phyloP scores from a whole-genome alignment of 257 asterid genomes.

The Rauvolfia tetraphylla region DNA sequence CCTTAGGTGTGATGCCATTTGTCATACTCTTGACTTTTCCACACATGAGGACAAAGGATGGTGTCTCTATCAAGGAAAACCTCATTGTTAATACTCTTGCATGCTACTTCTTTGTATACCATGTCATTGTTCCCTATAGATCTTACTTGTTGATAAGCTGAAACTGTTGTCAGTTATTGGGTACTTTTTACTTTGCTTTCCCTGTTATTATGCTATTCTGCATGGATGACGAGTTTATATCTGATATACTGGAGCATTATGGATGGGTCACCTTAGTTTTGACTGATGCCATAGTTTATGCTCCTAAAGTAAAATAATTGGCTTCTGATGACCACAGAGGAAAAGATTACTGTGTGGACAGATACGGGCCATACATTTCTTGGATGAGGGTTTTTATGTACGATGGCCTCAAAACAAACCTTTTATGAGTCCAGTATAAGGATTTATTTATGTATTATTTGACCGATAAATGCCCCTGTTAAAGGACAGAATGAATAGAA shows the following conservation, averaged over 20 bases:
- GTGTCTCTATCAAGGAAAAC: not conserved
- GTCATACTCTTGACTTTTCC: not conserved
- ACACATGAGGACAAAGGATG: not conserved
- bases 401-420: not conserved
- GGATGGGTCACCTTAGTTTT: constrained; percentile 61
- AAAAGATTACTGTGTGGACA: constrained; percentile 88
- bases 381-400: constrained; percentile 11
- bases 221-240: constrained; percentile 3
- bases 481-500: not conserved
- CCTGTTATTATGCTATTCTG: not conserved
- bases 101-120: not conserved
- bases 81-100: not conserved
- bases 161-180: not conserved
- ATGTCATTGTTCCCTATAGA: not conserved
- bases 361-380: constrained; percentile 84
- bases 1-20: not conserved
- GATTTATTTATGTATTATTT: not conserved
- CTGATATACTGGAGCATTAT: constrained; percentile 44
- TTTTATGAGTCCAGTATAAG: not conserved
- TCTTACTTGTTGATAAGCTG: not conserved
- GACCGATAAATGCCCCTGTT: not conserved
- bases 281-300: constrained; percentile 56
- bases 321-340: constrained; percentile 98
- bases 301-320: constrained; percentile 65
- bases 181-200: not conserved